Evolutionary conservation across 495 filamentous ascomycete genomes (phyloP).

Genomic region (Neurospora africana): DNA sequence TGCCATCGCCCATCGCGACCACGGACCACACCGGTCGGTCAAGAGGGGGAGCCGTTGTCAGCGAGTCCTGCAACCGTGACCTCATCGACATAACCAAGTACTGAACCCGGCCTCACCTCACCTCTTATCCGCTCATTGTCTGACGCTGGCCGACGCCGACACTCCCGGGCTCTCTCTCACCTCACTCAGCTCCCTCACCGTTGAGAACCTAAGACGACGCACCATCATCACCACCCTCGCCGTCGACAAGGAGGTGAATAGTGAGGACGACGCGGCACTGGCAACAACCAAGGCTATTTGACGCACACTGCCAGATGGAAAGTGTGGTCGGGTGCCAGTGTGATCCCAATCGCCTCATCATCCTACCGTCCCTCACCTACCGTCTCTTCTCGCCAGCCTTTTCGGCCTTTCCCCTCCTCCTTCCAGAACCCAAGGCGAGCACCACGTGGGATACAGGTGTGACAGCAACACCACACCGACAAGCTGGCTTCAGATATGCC

Average conservation of each 20-base stretch:
- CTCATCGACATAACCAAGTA: background rate
- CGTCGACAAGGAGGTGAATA: background rate
- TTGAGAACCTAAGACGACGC: background rate
- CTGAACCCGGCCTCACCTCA: background rate
- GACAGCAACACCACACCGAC: background rate
- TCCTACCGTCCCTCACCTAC: background rate
- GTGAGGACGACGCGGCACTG: background rate
- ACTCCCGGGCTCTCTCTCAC: background rate
- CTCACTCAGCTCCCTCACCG: background rate
- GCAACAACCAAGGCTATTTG: background rate
- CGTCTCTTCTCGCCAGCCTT: background rate
- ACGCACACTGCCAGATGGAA: background rate
- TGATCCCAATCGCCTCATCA: background rate
- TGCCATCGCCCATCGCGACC: background rate
- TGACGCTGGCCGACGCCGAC: background rate
- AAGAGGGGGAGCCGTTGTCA: background rate
- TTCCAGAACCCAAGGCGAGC: background rate
- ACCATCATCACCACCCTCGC: background rate
- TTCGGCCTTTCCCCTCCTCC: slow-evolving; percentile 1
- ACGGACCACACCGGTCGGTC: background rate
- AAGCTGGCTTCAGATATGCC: slow-evolving; percentile 10
- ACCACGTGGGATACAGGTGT: background rate
- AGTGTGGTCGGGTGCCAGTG: background rate
- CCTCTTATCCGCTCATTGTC: background rate
- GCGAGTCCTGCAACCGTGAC: background rate